Evolutionary conservation across 176 grass and related monocot species (phyloP).

Genomic region (Rhipidocladum racemiflorum): DNA sequence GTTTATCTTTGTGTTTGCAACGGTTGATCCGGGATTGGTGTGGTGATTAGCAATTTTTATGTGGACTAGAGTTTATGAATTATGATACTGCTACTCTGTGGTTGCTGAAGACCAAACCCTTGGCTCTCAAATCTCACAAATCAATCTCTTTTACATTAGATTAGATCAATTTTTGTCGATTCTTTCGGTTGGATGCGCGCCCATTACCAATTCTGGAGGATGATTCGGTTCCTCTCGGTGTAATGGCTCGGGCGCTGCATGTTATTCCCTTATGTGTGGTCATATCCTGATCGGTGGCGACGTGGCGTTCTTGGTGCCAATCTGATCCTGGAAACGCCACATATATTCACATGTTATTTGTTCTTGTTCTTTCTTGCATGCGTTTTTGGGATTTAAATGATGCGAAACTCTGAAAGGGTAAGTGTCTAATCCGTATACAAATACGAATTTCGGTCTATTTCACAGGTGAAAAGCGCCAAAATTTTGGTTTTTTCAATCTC

Average conservation of each 20-base stretch:
- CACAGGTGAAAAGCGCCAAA: no score
- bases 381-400: constrained; percentile 42
- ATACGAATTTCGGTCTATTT: no score
- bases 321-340: constrained; percentile 70
- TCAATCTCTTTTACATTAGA: neutral
- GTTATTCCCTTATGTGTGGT: constrained; percentile 39
- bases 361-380: no score
- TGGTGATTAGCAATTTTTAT: constrained; percentile 46
- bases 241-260: constrained; percentile 66
- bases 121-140: constrained; percentile 16
- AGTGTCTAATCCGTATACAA: neutral
- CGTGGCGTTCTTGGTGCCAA: constrained; percentile 41
- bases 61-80: constrained; percentile 86
- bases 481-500: no score
- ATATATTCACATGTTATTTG: neutral
- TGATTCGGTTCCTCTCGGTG: constrained; percentile 42
- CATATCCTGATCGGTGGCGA: constrained; percentile 79
- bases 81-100: constrained; percentile 42
- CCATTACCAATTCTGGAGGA: constrained; percentile 74
- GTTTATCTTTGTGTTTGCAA: neutral
- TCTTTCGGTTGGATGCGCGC: neutral
- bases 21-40: neutral
- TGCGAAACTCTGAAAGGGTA: constrained; percentile 40
- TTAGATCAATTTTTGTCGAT: neutral
- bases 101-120: constrained; percentile 65